Percentiles rank a stretch among this genome's conserved stretches.
Evolutionary conservation across 1,284 basidiomycete genomes (phyloP).

Genomic region (Chalciporus sp.): DNA sequence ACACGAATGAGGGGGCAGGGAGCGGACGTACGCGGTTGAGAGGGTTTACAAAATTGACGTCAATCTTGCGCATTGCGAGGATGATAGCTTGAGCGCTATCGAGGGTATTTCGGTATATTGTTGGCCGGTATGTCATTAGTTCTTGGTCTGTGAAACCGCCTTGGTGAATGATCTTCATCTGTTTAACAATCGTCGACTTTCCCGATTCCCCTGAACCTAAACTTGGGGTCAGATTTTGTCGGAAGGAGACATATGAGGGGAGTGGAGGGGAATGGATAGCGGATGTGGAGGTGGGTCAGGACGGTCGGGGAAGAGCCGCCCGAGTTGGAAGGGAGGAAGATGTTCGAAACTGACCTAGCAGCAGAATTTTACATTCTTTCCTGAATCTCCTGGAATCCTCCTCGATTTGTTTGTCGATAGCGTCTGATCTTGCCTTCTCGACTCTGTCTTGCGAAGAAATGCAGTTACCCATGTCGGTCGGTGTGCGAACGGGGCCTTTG

Average conservation of each 20-base stretch:
- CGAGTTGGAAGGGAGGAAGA: not conserved
- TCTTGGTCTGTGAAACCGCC: slow-evolving; percentile 88
- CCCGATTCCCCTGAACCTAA: slow-evolving; percentile 76
- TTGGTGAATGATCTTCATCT: slow-evolving; percentile 99
- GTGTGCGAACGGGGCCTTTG: not conserved
- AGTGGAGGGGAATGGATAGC: not conserved
- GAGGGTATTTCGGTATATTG: slow-evolving; percentile 85
- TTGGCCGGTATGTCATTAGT: slow-evolving; percentile 76
- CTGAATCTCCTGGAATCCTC: slow-evolving; percentile 76
- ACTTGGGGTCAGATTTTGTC: not conserved
- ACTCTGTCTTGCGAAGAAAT: slow-evolving; percentile 59
- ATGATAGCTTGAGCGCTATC: slow-evolving; percentile 91
- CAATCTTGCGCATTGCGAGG: slow-evolving; percentile 88
- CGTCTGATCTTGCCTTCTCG: slow-evolving; percentile 68
- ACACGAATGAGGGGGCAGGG: not conserved
- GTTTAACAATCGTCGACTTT: slow-evolving; percentile 96
- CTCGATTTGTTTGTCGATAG: slow-evolving; percentile 73
- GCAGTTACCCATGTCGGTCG: slow-evolving; percentile 62
- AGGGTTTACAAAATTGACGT: slow-evolving; percentile 79
- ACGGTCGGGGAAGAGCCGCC: slow-evolving; percentile 13
- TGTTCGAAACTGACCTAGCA: slow-evolving; percentile 68
- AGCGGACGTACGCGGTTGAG: slow-evolving; percentile 61
- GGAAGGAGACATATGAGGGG: not conserved
- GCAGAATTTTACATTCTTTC: slow-evolving; percentile 93
- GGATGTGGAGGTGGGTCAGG: not conserved